A percentile compares a stretch with the other conserved stretches of the same genome.
Conservation (phyloP, 306 rosid genomes). For the Rosa persica region DNA sequence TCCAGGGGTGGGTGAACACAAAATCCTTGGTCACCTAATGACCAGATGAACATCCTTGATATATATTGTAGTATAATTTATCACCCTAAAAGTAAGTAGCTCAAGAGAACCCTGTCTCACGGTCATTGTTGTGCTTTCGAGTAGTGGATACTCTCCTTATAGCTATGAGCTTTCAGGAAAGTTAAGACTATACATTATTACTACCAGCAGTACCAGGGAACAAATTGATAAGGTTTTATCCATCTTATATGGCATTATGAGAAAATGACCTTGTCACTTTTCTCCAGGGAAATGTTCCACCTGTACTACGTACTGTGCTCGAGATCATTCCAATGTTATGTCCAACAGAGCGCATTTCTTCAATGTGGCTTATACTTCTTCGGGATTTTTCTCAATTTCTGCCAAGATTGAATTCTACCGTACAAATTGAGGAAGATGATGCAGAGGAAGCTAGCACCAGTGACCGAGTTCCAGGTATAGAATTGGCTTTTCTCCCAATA, state of each 20-base stretch:
- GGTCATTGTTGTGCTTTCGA: neutral
- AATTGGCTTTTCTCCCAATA: conserved; percentile 24
- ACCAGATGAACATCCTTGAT: neutral
- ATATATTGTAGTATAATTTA: neutral
- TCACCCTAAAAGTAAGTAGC: too few relatives aligned
- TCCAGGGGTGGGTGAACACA: neutral
- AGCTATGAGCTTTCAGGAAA: conserved; percentile 6
- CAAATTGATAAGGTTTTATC: neutral
- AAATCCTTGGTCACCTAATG: neutral
- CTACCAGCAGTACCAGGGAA: conserved; percentile 10
- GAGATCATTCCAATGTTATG: conserved; percentile 77
- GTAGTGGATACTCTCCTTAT: neutral
- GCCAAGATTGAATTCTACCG: conserved; percentile 63
- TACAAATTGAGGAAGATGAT: conserved; percentile 58
- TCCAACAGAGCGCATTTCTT: conserved; percentile 67
- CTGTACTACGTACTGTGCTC: conserved; percentile 72
- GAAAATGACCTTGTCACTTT: conserved; percentile 15
- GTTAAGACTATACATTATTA: neutral
- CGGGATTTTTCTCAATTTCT: conserved; percentile 74
- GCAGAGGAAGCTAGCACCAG: conserved; percentile 50
- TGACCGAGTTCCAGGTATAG: conserved; percentile 47
- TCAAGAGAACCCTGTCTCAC: neutral
- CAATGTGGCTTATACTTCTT: conserved; percentile 90
- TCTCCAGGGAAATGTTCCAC: conserved; percentile 82
- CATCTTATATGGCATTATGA: neutral